Evolutionary conservation across 176 grass and related monocot genomes (phyloP).

Genomic region (Bolboschoenus planiculmis): DNA sequence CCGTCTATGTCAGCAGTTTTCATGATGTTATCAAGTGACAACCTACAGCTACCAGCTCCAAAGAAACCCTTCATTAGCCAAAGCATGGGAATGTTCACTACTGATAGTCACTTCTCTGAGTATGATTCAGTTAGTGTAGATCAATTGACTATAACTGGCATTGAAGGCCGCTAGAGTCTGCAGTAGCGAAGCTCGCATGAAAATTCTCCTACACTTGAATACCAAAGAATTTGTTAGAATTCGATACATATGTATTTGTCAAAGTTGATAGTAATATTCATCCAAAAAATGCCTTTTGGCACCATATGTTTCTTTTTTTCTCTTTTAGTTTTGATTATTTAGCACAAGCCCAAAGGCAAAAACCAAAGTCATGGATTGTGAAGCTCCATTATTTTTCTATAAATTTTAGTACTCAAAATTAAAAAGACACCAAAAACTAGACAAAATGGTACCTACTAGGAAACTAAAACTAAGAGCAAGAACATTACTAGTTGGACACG

Average conservation of each 20-base stretch:
- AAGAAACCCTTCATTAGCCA: not conserved
- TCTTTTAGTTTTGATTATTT: not conserved
- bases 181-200: not conserved
- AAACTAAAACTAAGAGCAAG: not conserved
- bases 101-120: not conserved
- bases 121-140: not conserved
- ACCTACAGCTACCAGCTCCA: not conserved
- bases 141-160: not conserved
- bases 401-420: no score
- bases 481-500: no score
- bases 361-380: not conserved
- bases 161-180: not conserved
- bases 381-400: not conserved
- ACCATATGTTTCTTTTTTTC: not conserved
- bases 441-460: no score
- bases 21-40: not conserved
- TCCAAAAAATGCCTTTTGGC: not conserved
- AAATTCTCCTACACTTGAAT: not conserved
- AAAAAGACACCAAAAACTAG: no score
- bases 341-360: not conserved
- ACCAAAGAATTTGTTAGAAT: not conserved
- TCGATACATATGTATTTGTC: constrained; percentile 7
- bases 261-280: constrained; percentile 14
- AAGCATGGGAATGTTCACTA: not conserved
- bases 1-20: not conserved